Base-by-base conservation (phyloP, 371 early-diverging fungal genomes). In the Chytridiales sp. region DNA sequence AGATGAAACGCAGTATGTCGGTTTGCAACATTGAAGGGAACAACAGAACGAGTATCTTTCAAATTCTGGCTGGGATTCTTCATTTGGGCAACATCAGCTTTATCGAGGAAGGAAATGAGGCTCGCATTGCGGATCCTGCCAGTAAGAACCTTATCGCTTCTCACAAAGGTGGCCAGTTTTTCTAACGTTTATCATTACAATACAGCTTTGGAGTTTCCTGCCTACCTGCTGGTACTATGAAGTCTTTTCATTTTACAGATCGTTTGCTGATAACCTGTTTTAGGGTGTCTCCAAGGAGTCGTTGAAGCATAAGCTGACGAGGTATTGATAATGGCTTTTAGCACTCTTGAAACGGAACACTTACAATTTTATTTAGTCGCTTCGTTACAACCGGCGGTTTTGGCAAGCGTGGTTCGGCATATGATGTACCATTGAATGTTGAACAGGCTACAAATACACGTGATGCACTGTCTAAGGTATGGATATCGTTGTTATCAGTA, bases 391-490 rank as follows among this genome's bases (percentile, higher is more conserved):
- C 80, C 47, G 75, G 75, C 4, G 66, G 72, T 52, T 67, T 62
- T 13, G 71, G 68, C 43, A 68, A 67, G 64, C 66, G 80, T 9
- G 56, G 66, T 11, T 77, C 78, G 3, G 62, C 59, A 22, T 73
- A 81, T 72, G 59, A 72, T 49, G 76, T 76, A 31, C 61, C 80
- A 1, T 59, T 85, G 56, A 81, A 81, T 53, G 68, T 71, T 34
- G 80, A 84, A 52, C 74, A 78, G 50, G 81, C 86, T 38, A 66
- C 59, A 9, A 70, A 66, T n/a, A 72, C 74, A 8, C 67, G 86
- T 31, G 82, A 88, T 58, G 83, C 85, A 1, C 65, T 88, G 13
- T 72, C 85, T 31, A 78, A 80, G 57, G 69, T 55, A 30, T 22
- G 43, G n/a, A n/a, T 15, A 21, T 15, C 29, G 38, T 22, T 41